Evolutionary conservation across 1,139 yeast species (phyloP), one percentile per base, ranked within the genome.

Genomic region (Oligophagozyma castellii): DNA sequence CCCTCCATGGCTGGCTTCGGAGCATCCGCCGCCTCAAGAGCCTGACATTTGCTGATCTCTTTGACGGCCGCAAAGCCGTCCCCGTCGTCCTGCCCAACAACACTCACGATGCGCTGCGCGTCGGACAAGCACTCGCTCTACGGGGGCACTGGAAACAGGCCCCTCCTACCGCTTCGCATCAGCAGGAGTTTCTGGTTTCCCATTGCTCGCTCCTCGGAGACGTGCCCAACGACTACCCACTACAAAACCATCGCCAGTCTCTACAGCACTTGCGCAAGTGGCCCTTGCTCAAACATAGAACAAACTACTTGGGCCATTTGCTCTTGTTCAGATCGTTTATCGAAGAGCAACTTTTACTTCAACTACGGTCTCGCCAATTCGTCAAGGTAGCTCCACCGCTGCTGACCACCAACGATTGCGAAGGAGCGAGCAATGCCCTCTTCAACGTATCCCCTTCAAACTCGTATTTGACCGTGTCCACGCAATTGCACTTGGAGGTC

Each of bases 321-420:
- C 47, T 84, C 36, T 59, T 95, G 38, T 67, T 78, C 37, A 61
- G 96, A 38, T 80, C 95, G 1, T 59, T 58, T 29, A 61, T 80
- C 5, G 86, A 80, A 39, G 43, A 61, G 1, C 53, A 61, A 24
- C 46, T 84, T 8, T 54, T 64, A 30, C 59, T 59, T 5, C 81
- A 70, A 43, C 81, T 81, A 53, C 56, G 60, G 16, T 29, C 44
- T 0, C 46, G 64, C 18, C 66, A 65, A 12, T 83, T 79, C 41
- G 57, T 64, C 10, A 89, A 83, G 54, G 86, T 81, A 0, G 62
- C 73, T 14, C 93, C 96, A 2, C 98, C 99, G 3, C 46, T 86
- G 12, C 58, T 86, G 15, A 89, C 98, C 0, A 64, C 83, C 6
- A 73, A 93, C 2, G 98, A 92, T 49, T 89, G 98, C 51, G 99